Percentiles rank a stretch among this genome's conserved stretches.
Evolutionary conservation across 73 alveolate species (phyloP).

Genomic region (Blepharisma stoltei): DNA sequence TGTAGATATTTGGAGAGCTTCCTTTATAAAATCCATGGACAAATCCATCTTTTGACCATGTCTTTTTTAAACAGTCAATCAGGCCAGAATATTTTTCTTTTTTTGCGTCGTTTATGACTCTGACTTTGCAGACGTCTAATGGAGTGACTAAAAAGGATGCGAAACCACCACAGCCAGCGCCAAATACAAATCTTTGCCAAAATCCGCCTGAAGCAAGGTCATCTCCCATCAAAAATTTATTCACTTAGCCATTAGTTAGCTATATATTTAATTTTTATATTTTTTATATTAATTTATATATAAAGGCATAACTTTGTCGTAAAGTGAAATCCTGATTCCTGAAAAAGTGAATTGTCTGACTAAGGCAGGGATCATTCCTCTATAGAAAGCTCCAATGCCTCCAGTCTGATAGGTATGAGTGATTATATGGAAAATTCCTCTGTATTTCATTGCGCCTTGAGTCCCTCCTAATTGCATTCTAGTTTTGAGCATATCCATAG

Average conservation of each 20-base stretch:
- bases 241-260: too few species aligned
- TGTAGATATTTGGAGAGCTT: conserved; percentile 29
- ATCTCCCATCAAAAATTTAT: conserved; percentile 29
- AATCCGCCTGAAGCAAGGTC: conserved; percentile 35
- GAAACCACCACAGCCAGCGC: conserved; percentile 43
- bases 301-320: conserved; percentile 37
- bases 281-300: too few species aligned
- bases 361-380: conserved; percentile 46
- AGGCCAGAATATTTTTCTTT: conserved; percentile 31
- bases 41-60: conserved; percentile 30
- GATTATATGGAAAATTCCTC: conserved; percentile 36
- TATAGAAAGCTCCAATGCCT: conserved; percentile 43
- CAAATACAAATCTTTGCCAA: conserved; percentile 32
- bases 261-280: too few species aligned
- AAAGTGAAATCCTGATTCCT: conserved; percentile 39
- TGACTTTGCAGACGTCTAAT: conserved; percentile 46
- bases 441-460: conserved; percentile 42
- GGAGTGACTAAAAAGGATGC: conserved; percentile 43
- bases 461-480: conserved; percentile 50
- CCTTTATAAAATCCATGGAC: conserved; percentile 36
- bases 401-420: conserved; percentile 9
- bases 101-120: conserved; percentile 41
- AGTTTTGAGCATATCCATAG: conserved; percentile 42
- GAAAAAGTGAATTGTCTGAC: conserved; percentile 42
- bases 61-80: conserved; percentile 31